Evolutionary conservation across 345 rosid species (phyloP).

Genomic region (Brassica juncea): DNA sequence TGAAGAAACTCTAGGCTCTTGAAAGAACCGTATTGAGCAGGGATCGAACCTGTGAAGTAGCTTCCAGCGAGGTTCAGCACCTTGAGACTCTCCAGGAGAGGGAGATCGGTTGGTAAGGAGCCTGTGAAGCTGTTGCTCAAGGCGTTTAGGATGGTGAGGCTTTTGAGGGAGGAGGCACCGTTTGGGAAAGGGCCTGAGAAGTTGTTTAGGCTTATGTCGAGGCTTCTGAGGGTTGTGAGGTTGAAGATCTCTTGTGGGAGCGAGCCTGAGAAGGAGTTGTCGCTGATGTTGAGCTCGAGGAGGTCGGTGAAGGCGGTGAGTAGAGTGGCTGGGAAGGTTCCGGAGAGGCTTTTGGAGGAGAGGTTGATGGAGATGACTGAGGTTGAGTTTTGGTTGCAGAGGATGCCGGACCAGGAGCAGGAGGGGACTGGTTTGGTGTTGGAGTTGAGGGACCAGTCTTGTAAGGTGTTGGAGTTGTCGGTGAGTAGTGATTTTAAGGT

Average conservation of each 20-base stretch:
- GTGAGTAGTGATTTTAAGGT: conserved; percentile 68
- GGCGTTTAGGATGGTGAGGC: conserved; percentile 64
- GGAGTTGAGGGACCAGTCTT: conserved; percentile 66
- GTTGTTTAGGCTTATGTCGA: conserved; percentile 86
- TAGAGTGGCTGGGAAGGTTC: conserved; percentile 53
- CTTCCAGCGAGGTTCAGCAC: conserved; percentile 88
- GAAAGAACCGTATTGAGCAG: conserved; percentile 69
- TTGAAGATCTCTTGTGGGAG: conserved; percentile 63
- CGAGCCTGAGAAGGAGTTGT: conserved; percentile 70
- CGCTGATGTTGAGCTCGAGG: conserved; percentile 74
- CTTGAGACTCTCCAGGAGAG: conserved; percentile 58
- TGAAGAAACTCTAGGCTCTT: conserved; percentile 74
- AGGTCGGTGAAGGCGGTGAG: conserved; percentile 66
- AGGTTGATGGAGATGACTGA: conserved; percentile 60
- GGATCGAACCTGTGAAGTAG: conserved; percentile 83
- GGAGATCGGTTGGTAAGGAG: conserved; percentile 59
- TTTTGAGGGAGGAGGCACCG: conserved; percentile 51
- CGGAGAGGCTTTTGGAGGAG: conserved; percentile 64
- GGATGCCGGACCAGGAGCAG: conserved; percentile 90
- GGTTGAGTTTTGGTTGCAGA: conserved; percentile 64
- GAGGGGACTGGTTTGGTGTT: conserved; percentile 48
- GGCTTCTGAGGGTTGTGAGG: conserved; percentile 55
- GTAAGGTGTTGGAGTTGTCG: conserved; percentile 47
- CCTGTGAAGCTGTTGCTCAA: conserved; percentile 94
- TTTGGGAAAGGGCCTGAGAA: conserved; percentile 69